phyloP scores from a whole-genome alignment of 176 grass and related monocot genomes.

The Carex scoparia region DNA sequence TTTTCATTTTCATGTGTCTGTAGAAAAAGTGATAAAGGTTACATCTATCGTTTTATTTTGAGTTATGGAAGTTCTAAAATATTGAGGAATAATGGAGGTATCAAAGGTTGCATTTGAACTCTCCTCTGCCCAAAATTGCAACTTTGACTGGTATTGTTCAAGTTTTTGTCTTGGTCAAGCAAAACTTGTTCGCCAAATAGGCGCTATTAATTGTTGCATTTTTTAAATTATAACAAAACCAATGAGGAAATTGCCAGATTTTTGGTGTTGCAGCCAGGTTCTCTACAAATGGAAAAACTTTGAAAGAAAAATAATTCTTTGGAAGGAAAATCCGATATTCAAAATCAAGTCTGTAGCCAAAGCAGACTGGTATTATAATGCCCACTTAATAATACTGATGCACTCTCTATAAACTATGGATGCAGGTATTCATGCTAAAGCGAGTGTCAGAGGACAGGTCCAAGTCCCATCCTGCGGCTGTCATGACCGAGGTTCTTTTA shows the following conservation, averaged over 20 bases:
- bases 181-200: not conserved
- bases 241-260: not conserved
- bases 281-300: not conserved
- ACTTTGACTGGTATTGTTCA: not conserved
- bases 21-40: not conserved
- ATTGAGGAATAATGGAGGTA: not conserved
- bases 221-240: not conserved
- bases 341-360: not conserved
- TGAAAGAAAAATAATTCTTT: not conserved
- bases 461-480: conserved; percentile 69
- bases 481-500: conserved; percentile 77
- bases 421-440: conserved; percentile 87
- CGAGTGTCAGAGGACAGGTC: conserved; percentile 55
- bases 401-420: not conserved
- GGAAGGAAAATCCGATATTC: not conserved
- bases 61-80: not conserved
- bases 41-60: not conserved
- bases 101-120: not conserved
- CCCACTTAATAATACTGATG: not conserved
- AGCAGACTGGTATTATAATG: not conserved
- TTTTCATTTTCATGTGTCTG: not conserved
- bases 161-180: not conserved
- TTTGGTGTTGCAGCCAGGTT: not conserved
- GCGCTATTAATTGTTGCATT: not conserved
- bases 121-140: not conserved